These are phyloP conservation scores for Harringtonia lauricola DNA, from an alignment of 2,329 filamentous ascomycete species.

Conservation along the genomic window DNA sequence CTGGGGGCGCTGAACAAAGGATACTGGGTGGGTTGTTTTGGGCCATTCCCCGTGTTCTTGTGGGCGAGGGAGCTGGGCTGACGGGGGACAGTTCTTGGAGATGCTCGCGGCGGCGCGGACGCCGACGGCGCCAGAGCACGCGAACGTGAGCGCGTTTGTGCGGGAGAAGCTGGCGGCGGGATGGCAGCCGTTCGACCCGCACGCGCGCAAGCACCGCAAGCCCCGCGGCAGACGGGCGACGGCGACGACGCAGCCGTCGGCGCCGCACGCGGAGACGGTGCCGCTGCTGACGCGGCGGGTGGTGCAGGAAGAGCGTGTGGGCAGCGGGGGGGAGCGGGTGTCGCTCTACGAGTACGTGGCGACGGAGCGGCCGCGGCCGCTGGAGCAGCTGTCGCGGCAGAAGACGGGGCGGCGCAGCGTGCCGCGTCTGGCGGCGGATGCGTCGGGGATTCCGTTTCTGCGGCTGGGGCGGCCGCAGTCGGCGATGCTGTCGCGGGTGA, in stretches of 20 bases:
- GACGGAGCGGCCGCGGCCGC: slow-evolving; percentile 35
- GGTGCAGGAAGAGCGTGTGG: slow-evolving; percentile 8
- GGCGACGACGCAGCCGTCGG: slow-evolving; percentile 7
- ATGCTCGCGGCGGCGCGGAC: slow-evolving; percentile 27
- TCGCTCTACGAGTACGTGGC: slow-evolving; percentile 30
- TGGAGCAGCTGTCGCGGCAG: slow-evolving; percentile 29
- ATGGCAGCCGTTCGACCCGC: not conserved
- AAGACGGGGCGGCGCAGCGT: slow-evolving; percentile 39
- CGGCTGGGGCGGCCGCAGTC: slow-evolving; percentile 58
- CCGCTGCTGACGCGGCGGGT: slow-evolving; percentile 20
- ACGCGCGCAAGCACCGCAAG: not conserved
- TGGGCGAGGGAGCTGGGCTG: no score
- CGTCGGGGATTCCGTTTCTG: slow-evolving; percentile 51
- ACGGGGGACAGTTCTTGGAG: slow-evolving; percentile 13
- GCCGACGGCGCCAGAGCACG: slow-evolving; percentile 27
- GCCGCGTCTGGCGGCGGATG: slow-evolving; percentile 42
- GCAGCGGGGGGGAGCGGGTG: slow-evolving; percentile 1
- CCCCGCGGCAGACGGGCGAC: no score
- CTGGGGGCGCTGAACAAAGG: slow-evolving; percentile 53
- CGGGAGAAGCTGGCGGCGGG: slow-evolving; percentile 17
- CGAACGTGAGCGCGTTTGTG: slow-evolving; percentile 29
- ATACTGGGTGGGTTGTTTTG: slow-evolving; percentile 44
- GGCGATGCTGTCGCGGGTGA: slow-evolving; percentile 40
- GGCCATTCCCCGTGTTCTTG: no score
- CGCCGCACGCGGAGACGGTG: slow-evolving; percentile 12